phyloP scores from a whole-genome alignment of 352 stramenopile species.

The Thraustotheca clavata region DNA sequence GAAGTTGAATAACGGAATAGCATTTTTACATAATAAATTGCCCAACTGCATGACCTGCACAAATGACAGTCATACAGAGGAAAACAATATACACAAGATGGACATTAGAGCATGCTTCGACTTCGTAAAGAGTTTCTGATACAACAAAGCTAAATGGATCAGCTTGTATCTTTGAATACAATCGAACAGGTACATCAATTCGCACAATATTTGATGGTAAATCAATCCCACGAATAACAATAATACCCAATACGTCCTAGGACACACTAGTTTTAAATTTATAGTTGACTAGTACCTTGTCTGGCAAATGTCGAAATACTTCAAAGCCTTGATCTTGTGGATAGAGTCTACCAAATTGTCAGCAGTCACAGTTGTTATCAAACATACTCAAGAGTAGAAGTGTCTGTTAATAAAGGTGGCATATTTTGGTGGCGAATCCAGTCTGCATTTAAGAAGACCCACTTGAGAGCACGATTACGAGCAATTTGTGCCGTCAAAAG shows the following conservation, averaged over 20 bases:
- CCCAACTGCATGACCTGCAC: slow-evolving; percentile 44
- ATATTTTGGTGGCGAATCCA: slow-evolving; percentile 74
- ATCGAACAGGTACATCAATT: slow-evolving; percentile 48
- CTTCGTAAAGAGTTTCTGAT: slow-evolving; percentile 68
- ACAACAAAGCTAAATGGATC: slow-evolving; percentile 84
- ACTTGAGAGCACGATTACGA: slow-evolving; percentile 73
- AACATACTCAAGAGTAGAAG: slow-evolving; percentile 3
- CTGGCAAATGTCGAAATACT: slow-evolving; percentile 80
- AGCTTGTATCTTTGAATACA: slow-evolving; percentile 77
- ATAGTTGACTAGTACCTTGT: slow-evolving; percentile 43
- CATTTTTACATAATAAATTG: too few species aligned
- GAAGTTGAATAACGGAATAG: too few species aligned
- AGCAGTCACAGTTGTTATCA: background rate
- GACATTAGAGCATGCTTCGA: slow-evolving; percentile 79
- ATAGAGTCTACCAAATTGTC: slow-evolving; percentile 33
- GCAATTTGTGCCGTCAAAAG: slow-evolving; percentile 56
- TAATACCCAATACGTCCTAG: slow-evolving; percentile 39
- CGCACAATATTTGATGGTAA: slow-evolving; percentile 37
- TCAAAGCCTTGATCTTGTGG: slow-evolving; percentile 57
- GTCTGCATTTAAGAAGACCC: slow-evolving; percentile 78
- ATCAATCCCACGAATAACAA: slow-evolving; percentile 38
- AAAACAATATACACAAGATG: slow-evolving; percentile 66
- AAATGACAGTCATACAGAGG: slow-evolving; percentile 75
- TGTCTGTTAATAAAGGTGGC: slow-evolving; percentile 4
- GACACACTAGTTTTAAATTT: background rate